Evolutionary conservation across 2,329 filamentous ascomycete species (phyloP).

Genomic region (Cryphonectria carpinicola): DNA sequence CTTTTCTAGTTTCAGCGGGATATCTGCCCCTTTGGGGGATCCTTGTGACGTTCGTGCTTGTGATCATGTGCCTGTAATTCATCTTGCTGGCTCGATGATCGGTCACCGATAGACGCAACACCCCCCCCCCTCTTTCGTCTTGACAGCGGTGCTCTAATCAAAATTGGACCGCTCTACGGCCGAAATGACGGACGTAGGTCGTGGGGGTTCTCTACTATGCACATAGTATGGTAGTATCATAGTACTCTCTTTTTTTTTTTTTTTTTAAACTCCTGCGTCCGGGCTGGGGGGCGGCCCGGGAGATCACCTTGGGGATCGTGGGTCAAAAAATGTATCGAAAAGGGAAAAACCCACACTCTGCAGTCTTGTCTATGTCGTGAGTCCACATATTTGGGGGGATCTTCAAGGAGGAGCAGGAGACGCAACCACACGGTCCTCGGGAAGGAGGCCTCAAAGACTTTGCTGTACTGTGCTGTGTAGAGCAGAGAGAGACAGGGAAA

Average conservation of each 20-base stretch:
- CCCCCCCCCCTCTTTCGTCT: background rate
- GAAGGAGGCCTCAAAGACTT: background rate
- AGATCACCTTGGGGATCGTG: background rate
- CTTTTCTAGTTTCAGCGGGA: background rate
- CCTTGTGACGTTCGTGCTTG: background rate
- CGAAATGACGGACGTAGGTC: slow-evolving; percentile 10
- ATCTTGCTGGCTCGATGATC: background rate
- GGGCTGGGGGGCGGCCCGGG: background rate
- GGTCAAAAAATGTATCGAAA: background rate
- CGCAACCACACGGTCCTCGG: background rate
- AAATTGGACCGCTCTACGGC: background rate
- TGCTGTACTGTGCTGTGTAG: background rate
- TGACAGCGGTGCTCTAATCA: background rate
- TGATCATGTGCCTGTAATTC: background rate
- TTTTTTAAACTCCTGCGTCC: background rate
- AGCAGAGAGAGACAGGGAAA: background rate
- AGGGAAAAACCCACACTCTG: background rate
- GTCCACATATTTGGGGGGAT: background rate
- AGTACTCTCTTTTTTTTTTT: no score
- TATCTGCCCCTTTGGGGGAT: background rate
- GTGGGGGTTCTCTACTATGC: background rate
- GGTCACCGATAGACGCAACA: background rate
- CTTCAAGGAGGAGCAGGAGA: background rate
- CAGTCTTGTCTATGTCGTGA: background rate
- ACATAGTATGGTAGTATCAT: no score